Evolutionary conservation across 1,284 basidiomycete genomes (phyloP), one percentile per base, ranked within the genome.

Genomic region (Cystobasidium slooffiae): DNA sequence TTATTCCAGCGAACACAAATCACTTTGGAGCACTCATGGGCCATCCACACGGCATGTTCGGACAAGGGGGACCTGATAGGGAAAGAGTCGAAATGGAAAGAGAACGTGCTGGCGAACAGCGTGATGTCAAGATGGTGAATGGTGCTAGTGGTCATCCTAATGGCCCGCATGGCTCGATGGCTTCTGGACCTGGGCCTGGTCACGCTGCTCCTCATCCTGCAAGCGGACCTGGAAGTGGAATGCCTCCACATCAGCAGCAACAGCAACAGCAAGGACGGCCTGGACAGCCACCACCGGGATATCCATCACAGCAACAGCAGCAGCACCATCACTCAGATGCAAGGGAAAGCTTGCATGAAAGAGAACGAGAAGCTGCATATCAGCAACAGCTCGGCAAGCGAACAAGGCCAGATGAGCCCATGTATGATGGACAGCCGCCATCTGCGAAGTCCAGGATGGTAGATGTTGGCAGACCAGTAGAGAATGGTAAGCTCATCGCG

Each of bases 1-100:
- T 72, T 39, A 31, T 83, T 84, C 63, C 76, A 81, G 46, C 80
- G 80, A 65, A 80, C 82, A 39, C 78, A 64, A 51, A 56, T 75
- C 76, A 53, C 76, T 66, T 63, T 59, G 63, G 65, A 66, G 67
- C 62, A 10, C 72, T 65, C 20, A 69, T 76, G 41, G 67, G 75
- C 43, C 69, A 37, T 58, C 77, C 68, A 37, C 68, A 56, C 31
- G 64, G 62, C 53, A 68, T 64, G 68, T 73, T 55, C 74, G 62
- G 49, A 53, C 73, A 67, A 63, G 66, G 55, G 49, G 63, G 56
- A n/a, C 41, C 64, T 18, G 53, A 68, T 44, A 59, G 52, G 20
- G 66, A 56, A 8, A 46, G 66, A 41, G 37, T 31, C 52, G 49
- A 53, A 22, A 66, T 66, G 49, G 64, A 66, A 14, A 22, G 64